Percentiles rank a stretch among this genome's conserved stretches.
phyloP scores from a whole-genome alignment of 2,329 filamentous ascomycete species.

The Escovopsis sp. region DNA sequence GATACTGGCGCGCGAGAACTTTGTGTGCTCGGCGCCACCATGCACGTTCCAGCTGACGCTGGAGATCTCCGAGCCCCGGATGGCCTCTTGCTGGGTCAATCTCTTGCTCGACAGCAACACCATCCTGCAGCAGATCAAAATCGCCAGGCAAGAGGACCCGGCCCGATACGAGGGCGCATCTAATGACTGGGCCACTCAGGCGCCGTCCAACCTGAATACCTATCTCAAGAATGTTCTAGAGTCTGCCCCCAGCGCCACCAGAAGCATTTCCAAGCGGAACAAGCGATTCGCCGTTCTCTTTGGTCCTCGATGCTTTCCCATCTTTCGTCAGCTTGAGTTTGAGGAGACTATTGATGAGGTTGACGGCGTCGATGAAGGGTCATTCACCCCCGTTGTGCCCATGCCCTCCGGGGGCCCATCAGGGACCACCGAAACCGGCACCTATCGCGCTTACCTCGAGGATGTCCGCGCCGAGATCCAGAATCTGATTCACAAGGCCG shows the following conservation, averaged over 20 bases:
- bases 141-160: conserved; percentile 30
- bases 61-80: conserved; percentile 34
- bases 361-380: conserved; percentile 25
- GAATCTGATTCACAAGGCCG: conserved; percentile 23
- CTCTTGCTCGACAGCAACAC: conserved; percentile 31
- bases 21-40: conserved; percentile 26
- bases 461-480: conserved; percentile 35
- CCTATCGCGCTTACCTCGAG: conserved; percentile 32
- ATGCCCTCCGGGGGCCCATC: conserved; percentile 19
- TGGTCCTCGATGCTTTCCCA: conserved; percentile 31
- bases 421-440: conserved; percentile 23
- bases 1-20: conserved; percentile 20
- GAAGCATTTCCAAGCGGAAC: conserved; percentile 40
- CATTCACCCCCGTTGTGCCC: conserved; percentile 20
- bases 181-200: conserved; percentile 25
- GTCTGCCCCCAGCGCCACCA: conserved; percentile 18
- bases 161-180: conserved; percentile 30
- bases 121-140: conserved; percentile 24
- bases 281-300: conserved; percentile 42
- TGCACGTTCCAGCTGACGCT: conserved; percentile 30
- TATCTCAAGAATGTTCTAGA: conserved; percentile 37
- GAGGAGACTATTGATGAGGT: conserved; percentile 23
- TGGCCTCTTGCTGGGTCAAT: conserved; percentile 27
- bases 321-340: conserved; percentile 37
- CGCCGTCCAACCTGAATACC: conserved; percentile 31